Conservation (phyloP, 257 asterid species). For the Linderniella brevidens region DNA sequence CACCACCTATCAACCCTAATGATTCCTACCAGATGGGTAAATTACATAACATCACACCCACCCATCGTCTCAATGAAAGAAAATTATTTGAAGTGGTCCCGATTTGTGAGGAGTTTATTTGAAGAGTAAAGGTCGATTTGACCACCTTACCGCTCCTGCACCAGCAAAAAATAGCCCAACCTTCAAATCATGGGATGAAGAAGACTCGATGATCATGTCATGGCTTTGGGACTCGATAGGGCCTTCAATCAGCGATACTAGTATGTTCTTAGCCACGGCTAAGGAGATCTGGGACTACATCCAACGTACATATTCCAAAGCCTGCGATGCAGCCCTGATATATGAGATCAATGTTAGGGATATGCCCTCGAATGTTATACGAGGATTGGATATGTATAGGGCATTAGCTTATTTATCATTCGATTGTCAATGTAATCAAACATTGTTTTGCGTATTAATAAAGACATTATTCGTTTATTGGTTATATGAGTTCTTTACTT, state of each 20-base stretch:
- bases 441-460: too few species aligned
- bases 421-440: too few species aligned
- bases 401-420: too few species aligned
- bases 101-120: background rate
- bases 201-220: slow-evolving; percentile 5
- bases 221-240: background rate
- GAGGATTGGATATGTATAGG: too few species aligned
- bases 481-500: too few species aligned
- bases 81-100: background rate
- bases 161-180: background rate
- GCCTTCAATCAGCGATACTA: background rate
- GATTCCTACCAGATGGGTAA: background rate
- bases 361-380: too few species aligned
- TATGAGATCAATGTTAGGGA: too few species aligned
- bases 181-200: slow-evolving; percentile 5
- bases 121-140: background rate
- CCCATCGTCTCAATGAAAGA: background rate
- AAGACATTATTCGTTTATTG: too few species aligned
- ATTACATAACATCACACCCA: background rate
- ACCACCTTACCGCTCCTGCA: background rate
- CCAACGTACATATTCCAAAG: background rate
- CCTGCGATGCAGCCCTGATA: slow-evolving; percentile 1
- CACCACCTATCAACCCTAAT: too few species aligned
- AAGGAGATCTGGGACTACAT: background rate
- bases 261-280: background rate